Evolutionary conservation across 441 rosid genomes (phyloP), one percentile per base, ranked within the genome.

Genomic region (Flueggea neowawraea): DNA sequence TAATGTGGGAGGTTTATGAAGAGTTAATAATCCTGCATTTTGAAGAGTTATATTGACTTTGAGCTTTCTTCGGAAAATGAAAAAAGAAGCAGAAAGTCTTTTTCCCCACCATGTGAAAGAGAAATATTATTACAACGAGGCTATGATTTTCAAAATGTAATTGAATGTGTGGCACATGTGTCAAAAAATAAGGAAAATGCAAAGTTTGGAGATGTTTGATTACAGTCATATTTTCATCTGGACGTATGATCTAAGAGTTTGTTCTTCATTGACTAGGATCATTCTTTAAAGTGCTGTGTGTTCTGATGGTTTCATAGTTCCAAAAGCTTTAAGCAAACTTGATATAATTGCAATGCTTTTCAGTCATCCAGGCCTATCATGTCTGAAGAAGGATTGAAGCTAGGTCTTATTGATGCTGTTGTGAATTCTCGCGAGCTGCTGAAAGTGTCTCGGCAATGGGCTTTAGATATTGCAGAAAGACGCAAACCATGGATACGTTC

Each of bases 361-460:
- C 76, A 94, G 99, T 72, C 75, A 62, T 94, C 99, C 50, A 94
- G 87, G 74, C 78, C 97, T 45, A 91, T 91, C 66, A 62, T 55
- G 55, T 87, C 97, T 55, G 99, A 94, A 70, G 97, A 94, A 73
- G 99, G 97, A 65, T 70, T 69, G 57, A 86, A 82, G 71, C 83
- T 94, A 31, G 99, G 97, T 63, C 88, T 94, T 64, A 75, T 94
- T 58, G 99, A 94, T 78, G 88, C 80, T 57, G 60, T 91, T 45
- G 92, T 86, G 73, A 51, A 95, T 69, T 64, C 99, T 65, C 79
- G 78, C 71, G 99, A 89, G 51, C 66, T 91, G 82, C 77, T 91
- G 82, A 84, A 80, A 71, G 84, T 79, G 43, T 82, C 99, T 73
- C 69, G 94, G 60, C 76, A 69, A 58, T 94, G 96, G 96, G 94